Conservation (phyloP, 225 moss, liverwort and hornwort genomes). For the Polytrichum formosum region DNA sequence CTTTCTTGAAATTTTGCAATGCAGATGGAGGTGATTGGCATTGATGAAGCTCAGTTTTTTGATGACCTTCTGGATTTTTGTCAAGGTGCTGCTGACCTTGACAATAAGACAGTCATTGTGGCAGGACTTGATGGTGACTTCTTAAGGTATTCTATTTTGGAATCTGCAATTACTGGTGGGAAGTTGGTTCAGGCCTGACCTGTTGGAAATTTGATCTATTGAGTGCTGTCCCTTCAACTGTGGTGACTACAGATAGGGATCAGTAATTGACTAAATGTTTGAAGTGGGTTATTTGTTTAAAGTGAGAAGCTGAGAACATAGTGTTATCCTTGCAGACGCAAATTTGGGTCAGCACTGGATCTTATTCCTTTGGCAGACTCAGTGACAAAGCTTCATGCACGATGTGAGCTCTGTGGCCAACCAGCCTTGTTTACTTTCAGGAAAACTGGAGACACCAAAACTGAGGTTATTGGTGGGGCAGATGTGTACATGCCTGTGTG, state of each 20-base stretch:
- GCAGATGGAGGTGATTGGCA: conserved; percentile 91
- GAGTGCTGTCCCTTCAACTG: too few species aligned
- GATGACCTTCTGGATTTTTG: conserved; percentile 75
- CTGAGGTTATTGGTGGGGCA: conserved; percentile 80
- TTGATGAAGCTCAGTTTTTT: conserved; percentile 97
- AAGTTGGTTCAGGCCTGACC: too few species aligned
- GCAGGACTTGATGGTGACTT: conserved; percentile 96
- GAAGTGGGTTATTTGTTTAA: too few species aligned
- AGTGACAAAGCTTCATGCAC: conserved; percentile 82
- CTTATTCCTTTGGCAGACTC: conserved; percentile 81
- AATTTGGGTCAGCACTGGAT: conserved; percentile 72
- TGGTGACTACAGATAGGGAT: too few species aligned
- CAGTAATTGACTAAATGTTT: too few species aligned
- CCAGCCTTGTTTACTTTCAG: conserved; percentile 86
- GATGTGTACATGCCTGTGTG: conserved; percentile 98
- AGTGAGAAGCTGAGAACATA: too few species aligned
- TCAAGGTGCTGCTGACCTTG: conserved; percentile 73
- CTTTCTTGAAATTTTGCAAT: background rate
- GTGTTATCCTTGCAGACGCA: conserved; percentile 49
- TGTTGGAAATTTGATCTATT: background rate
- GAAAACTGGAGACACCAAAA: conserved; percentile 68
- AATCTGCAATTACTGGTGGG: too few species aligned
- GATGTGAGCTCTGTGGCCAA: conserved; percentile 83
- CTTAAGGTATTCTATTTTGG: conserved; percentile 41
- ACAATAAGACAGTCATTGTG: conserved; percentile 76